A percentile compares a stretch with the other conserved stretches of the same genome.
Conservation (phyloP, 306 rosid species). For the Castanospermum australe region DNA sequence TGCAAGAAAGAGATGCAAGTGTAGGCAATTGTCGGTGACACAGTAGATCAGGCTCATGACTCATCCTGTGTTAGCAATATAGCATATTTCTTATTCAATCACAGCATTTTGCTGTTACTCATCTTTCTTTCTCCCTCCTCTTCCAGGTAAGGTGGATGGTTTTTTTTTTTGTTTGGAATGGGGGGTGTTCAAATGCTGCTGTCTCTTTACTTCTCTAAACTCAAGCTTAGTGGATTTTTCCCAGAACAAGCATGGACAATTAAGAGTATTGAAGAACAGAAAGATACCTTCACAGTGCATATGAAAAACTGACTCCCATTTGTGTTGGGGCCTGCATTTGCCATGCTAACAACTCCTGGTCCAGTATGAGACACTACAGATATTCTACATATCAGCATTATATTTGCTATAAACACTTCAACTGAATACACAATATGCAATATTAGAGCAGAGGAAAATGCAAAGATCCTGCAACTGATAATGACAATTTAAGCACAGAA, state of each 20-base stretch:
- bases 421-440: neutral
- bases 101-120: neutral
- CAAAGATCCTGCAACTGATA: neutral
- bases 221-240: neutral
- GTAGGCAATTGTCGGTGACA: neutral
- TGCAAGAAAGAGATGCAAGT: neutral
- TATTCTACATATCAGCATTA: constrained; percentile 18
- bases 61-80: neutral
- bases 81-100: neutral
- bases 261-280: constrained; percentile 6
- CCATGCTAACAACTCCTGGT: constrained; percentile 95
- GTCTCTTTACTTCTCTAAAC: neutral
- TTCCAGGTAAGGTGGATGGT: neutral
- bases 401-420: neutral
- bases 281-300: constrained; percentile 87
- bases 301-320: constrained; percentile 97
- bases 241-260: neutral
- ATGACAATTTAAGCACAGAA: neutral
- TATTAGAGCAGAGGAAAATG: neutral
- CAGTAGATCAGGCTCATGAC: neutral
- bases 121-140: neutral
- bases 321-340: constrained; percentile 98
- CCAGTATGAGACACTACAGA: constrained; percentile 77
- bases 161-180: neutral
- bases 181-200: neutral